These are phyloP conservation scores for Mollisiaceae sp. DNA, from an alignment of 2,329 filamentous ascomycete genomes.

Conservation along the genomic window DNA sequence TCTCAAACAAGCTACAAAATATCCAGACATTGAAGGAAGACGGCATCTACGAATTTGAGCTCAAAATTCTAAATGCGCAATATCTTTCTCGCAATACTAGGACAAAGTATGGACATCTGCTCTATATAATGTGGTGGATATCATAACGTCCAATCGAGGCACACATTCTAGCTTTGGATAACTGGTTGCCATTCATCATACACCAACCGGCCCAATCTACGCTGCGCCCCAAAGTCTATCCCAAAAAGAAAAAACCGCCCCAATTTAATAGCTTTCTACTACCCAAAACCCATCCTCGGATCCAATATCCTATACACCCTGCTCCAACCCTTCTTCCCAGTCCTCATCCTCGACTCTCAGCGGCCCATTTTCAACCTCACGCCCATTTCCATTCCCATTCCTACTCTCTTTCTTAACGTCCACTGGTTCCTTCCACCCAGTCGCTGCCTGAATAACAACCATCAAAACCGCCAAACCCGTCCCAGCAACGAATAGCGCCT, in stretches of 20 bases:
- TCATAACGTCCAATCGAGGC: neutral
- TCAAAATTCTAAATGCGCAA: no score
- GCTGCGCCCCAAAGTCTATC: neutral
- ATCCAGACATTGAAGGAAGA: no score
- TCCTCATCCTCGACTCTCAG: slow-evolving; percentile 30
- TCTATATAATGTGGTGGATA: neutral
- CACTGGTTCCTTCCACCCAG: slow-evolving; percentile 55
- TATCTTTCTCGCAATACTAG: no score
- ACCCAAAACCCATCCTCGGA: neutral
- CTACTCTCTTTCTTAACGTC: slow-evolving; percentile 22
- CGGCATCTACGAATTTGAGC: no score
- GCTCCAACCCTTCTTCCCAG: slow-evolving; percentile 32
- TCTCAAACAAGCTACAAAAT: no score
- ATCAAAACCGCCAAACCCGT: slow-evolving; percentile 54
- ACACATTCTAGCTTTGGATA: neutral
- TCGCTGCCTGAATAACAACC: slow-evolving; percentile 59
- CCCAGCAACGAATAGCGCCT: slow-evolving; percentile 56
- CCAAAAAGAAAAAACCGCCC: neutral
- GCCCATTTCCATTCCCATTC: slow-evolving; percentile 1
- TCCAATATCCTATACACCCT: slow-evolving; percentile 18
- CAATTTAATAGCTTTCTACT: neutral
- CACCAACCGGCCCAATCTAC: neutral
- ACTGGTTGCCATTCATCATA: neutral
- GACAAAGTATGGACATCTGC: neutral
- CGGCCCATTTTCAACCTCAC: slow-evolving; percentile 11